Evolutionary conservation across 257 asterid species (phyloP), one percentile per base, ranked within the genome.

Genomic region (Nicotiana knightiana): DNA sequence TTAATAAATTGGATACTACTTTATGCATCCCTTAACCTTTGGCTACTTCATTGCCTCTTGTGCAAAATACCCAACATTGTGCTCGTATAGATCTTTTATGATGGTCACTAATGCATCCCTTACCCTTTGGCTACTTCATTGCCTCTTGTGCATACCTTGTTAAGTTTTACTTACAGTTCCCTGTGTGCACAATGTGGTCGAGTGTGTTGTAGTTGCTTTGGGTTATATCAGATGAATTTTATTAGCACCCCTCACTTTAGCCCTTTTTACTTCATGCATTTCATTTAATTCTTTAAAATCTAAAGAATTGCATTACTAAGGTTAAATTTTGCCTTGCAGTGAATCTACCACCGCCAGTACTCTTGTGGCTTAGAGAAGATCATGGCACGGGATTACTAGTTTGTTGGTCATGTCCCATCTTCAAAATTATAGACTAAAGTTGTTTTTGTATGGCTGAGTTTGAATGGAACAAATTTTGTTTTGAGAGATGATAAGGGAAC

Each of bases 321-420:
- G 13, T 26, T 16, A 48, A 6, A 26, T 13, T 73, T 48, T 73
- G 16, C 71, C 82, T 81, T 84, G 83, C 88, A 87, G 88, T 1
- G 89, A 87, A 70, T 87, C 89, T 30, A 82, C 89, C 81, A 87
- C 87, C 3, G 89, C 89, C 67, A 87, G 88, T 82, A 87, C 86
- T 7, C 88, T 87, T 30, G 89, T 87, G 77, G 88, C 88, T 11
- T 82, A 70, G 75, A 68, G 65, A 59, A 73, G 62, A 51, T 51
- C 78, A 70, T 70, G 59, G n/a, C 6, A 9, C 32, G 57, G 79
- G 39, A 73, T 51, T 71, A 26, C 63, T 6, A 73, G 43, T 48
- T 11, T 48, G 16, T 48, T 73, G 39, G 62, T 3, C 24, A 3
- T 13, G 63, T 48, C 43, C 43, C 26, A 26, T 48, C 26, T 46